A percentile compares a stretch with the other conserved stretches of the same genome.
Conservation (phyloP, 352 stramenopile species). For the Globisporangium alternatum region DNA sequence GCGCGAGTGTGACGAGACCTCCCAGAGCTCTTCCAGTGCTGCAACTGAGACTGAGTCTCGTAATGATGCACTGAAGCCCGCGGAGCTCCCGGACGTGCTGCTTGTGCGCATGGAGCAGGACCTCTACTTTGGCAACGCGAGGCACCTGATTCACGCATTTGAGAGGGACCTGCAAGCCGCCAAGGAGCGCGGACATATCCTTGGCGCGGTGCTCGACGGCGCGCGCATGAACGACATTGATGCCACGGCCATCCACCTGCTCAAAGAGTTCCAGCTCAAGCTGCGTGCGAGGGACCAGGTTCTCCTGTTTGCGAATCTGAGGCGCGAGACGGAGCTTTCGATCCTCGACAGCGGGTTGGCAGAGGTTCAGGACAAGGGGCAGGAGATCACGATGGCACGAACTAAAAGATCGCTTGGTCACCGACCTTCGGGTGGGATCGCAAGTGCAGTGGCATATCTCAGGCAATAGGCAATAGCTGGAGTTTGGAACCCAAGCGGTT, state of each 20-base stretch:
- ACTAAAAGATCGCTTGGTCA: neutral
- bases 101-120: constrained; percentile 60
- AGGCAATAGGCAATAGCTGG: neutral
- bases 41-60: neutral
- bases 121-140: constrained; percentile 71
- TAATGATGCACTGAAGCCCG: neutral
- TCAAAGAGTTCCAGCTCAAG: constrained; percentile 15
- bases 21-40: neutral
- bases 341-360: constrained; percentile 11
- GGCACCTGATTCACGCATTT: constrained; percentile 59
- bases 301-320: constrained; percentile 16
- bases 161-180: constrained; percentile 33
- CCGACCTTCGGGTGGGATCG: neutral
- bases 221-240: constrained; percentile 25
- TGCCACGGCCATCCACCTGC: constrained; percentile 18
- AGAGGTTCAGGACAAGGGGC: neutral
- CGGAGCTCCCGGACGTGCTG: constrained; percentile 41
- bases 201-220: constrained; percentile 31
- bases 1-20: neutral
- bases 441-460: neutral
- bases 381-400: neutral
- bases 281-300: constrained; percentile 8
- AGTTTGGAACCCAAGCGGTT: too few species aligned
- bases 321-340: constrained; percentile 6
- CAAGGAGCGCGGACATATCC: constrained; percentile 24